Base-by-base conservation (phyloP, 2,329 filamentous ascomycete genomes). In the Akanthomyces dipterigenus region DNA sequence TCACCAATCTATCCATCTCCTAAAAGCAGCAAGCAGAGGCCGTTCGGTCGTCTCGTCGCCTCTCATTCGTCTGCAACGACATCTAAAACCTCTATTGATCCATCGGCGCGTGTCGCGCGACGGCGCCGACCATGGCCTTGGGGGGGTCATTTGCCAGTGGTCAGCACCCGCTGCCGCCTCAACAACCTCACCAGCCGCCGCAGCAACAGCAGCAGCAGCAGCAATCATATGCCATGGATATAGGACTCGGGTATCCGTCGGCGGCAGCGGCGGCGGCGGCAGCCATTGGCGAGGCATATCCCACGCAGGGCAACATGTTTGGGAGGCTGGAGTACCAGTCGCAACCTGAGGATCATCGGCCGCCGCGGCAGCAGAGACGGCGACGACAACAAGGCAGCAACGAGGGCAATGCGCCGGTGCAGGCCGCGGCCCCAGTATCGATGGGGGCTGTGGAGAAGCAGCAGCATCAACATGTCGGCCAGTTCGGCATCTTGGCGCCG, bases 401-500 rank as follows among this genome's bases (percentile, higher is more conserved):
- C 49, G 46, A 57, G 36, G 22, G 59, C 16, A 63, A 70, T 53
- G 65, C 69, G 38, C 3, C 24, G n/a, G 22, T 20, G 55, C 40
- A 38, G 24, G 36, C 28, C 3, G 54, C 45, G 16, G 16, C 45
- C 31, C 69, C 68, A 68, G 42, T 70, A 70, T n/a, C 42, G 34
- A 61, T 61, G 36, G 60, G 31, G 18, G 18, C 53, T 26, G 38
- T 9, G 18, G 45, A 40, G 18, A 60, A 38, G 26, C 45, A 34
- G 55, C 63, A 40, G 45, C 55, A 51, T 43, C 61, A 62, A 43
- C 63, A 61, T 14, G 40, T 61, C 38, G 75, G 75, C 6, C 79
- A 79, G 64, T 82, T 81, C 65, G 77, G 78, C 48, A 75, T 81
- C 60, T 68, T 82, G 63, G 74, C 77, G 7, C 72, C 74, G 61